A percentile compares a stretch with the other conserved stretches of the same genome.
Conservation (phyloP, 495 filamentous ascomycete genomes). For the Penicillium macrosclerotiorum region DNA sequence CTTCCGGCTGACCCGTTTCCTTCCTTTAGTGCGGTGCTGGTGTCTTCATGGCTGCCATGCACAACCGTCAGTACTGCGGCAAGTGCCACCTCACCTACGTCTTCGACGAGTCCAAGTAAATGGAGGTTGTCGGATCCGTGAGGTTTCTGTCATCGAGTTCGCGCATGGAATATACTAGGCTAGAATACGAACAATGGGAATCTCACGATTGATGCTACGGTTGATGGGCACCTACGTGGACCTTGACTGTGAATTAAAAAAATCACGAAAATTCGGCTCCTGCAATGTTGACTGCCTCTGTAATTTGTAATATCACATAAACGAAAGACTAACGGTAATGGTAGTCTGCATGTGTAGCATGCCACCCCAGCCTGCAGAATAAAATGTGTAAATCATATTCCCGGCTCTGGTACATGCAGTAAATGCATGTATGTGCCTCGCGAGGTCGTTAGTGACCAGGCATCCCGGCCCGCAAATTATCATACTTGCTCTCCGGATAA, state of each 20-base stretch:
- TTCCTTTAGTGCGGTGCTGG: slow-evolving; percentile 84
- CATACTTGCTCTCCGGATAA: slow-evolving; percentile 77
- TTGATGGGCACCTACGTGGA: slow-evolving; percentile 18
- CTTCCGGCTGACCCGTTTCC: slow-evolving; percentile 19
- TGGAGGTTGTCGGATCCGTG: slow-evolving; percentile 25
- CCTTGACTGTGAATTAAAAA: slow-evolving; percentile 23
- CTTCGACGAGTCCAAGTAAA: slow-evolving; percentile 82
- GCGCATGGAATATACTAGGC: slow-evolving; percentile 18
- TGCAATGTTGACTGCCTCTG: slow-evolving; percentile 10
- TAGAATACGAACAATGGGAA: slow-evolving; percentile 17
- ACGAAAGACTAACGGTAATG: slow-evolving; percentile 2
- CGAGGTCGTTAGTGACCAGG: slow-evolving; percentile 7
- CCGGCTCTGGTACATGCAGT: neutral
- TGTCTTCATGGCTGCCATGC: slow-evolving; percentile 99
- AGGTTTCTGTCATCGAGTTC: slow-evolving; percentile 18
- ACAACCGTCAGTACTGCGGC: slow-evolving; percentile 99
- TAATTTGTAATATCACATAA: slow-evolving; percentile 18
- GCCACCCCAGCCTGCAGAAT: too few species aligned
- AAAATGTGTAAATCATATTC: too few species aligned
- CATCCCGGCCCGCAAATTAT: slow-evolving; percentile 63
- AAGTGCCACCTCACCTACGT: slow-evolving; percentile 99
- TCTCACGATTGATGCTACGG: slow-evolving; percentile 22
- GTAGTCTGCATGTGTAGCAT: too few species aligned
- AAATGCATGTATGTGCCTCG: neutral
- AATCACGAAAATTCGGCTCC: slow-evolving; percentile 16